Base-by-base conservation (phyloP, 1,284 basidiomycete species). In the Ustilago cynodontis region DNA sequence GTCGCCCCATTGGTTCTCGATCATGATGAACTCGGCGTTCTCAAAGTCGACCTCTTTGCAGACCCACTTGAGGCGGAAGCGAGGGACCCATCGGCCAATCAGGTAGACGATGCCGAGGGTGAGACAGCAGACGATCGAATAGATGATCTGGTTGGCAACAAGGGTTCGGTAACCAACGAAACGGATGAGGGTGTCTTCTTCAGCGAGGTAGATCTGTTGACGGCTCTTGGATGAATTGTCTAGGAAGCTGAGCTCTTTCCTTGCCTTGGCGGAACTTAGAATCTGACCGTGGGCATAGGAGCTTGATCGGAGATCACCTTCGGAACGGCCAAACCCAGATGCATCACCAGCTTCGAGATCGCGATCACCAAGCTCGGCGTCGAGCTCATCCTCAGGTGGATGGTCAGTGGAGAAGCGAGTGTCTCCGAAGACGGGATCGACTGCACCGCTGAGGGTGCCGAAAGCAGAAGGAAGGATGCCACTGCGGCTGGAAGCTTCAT, bases 71-170 rank as follows among this genome's bases (percentile, higher is more conserved):
- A 99, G 90, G 93, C 95, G 97, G 45, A 95, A 81, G 4, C 89
- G 90, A 54, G 97, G 96, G 78, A 97, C 91, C 97, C 97, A 99
- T 80, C 95, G 91, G 1, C 94, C 94, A 5, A 97, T 86, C 16
- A 99, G 89, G 10, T 91, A 92, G 35, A 98, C 87, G 9, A 91
- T 86, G 3, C 97, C 97, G 11, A 93, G 87, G 1, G 92, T 90
- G 16, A 93, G 64, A 9, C 93, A 80, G 81, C 93, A 94, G 8
- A 90, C 90, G 22, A 89, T 60, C 78, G 90, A 89, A 94, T 95
- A 99, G 5, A 92, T 71, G 83, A 89, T 88, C 56, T 90, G 89
- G 58, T 92, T 90, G 88, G 90, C 90, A 8, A 82, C 82, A 49
- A 93, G 88, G 6, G 90, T 90, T 79, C 93, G 91, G 83, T 94